Conservation (phyloP, 164 flowering plant genomes). For the Nymphaea thermarum region DNA sequence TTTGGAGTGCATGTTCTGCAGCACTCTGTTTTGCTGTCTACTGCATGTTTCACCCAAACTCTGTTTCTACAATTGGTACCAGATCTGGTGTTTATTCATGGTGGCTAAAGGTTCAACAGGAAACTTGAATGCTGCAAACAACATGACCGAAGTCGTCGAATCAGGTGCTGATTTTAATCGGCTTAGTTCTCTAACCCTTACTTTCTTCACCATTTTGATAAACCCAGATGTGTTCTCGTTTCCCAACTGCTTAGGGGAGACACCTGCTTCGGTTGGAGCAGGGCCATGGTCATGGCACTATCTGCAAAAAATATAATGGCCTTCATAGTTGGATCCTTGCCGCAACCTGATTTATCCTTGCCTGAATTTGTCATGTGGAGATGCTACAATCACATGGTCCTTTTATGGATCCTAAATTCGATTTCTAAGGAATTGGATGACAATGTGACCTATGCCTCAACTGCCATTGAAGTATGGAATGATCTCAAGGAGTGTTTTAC, state of each 20-base stretch:
- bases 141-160: no score
- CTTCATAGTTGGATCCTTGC: neutral
- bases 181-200: neutral
- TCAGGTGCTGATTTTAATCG: no score
- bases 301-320: neutral
- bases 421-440: slow-evolving; percentile 2
- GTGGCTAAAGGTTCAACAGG: no score
- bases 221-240: neutral
- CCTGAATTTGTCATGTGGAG: neutral
- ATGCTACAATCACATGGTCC: neutral
- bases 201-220: slow-evolving; percentile 3
- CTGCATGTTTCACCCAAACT: no score
- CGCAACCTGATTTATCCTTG: neutral
- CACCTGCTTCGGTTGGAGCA: neutral
- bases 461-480: neutral
- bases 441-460: neutral
- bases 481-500: slow-evolving; percentile 1
- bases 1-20: no score
- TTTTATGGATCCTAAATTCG: neutral
- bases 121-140: no score
- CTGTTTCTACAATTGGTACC: no score
- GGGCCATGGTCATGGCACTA: neutral
- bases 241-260: neutral
- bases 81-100: no score
- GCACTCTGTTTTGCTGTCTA: no score